These are phyloP conservation scores for Phaffomyces opuntiae DNA, from an alignment of 805 yeast genomes.

Conservation along the genomic window DNA sequence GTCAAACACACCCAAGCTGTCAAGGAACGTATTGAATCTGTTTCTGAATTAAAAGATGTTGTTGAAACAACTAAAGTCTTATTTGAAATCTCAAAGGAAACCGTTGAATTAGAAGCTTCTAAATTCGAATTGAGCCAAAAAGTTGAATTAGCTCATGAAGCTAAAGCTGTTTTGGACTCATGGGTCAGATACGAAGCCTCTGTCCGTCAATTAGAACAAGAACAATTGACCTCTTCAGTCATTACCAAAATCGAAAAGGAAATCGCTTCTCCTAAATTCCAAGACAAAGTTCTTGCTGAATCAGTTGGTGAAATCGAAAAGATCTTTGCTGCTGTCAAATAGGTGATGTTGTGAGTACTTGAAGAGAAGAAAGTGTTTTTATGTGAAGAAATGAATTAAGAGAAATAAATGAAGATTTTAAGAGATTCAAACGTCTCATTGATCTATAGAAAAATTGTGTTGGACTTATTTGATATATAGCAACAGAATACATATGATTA, in stretches of 20 bases:
- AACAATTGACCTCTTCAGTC: slow-evolving; percentile 80
- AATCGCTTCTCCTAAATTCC: slow-evolving; percentile 82
- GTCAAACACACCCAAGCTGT: slow-evolving; percentile 88
- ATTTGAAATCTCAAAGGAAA: slow-evolving; percentile 92
- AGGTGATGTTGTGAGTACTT: not conserved
- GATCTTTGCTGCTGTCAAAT: slow-evolving; percentile 46
- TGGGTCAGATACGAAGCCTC: slow-evolving; percentile 98
- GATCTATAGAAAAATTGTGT: not conserved
- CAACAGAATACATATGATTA: slow-evolving; percentile 6
- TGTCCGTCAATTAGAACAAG: slow-evolving; percentile 93
- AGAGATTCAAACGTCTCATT: not conserved
- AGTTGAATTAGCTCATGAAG: slow-evolving; percentile 81
- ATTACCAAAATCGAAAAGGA: slow-evolving; percentile 84
- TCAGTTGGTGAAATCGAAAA: slow-evolving; percentile 89
- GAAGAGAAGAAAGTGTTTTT: too few relatives aligned
- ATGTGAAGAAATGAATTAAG: not conserved
- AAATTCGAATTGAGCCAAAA: slow-evolving; percentile 89
- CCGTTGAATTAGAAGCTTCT: slow-evolving; percentile 92
- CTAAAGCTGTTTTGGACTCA: slow-evolving; percentile 91
- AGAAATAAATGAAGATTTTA: not conserved
- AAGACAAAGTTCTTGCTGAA: slow-evolving; percentile 85
- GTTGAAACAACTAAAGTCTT: slow-evolving; percentile 85
- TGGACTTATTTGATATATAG: slow-evolving; percentile 2
- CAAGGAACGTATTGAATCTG: slow-evolving; percentile 83
- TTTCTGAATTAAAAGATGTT: slow-evolving; percentile 84